A percentile compares a stretch with the other conserved stretches of the same genome.
Conservation (phyloP, 2,329 filamentous ascomycete species). For the Colletotrichum musae region DNA sequence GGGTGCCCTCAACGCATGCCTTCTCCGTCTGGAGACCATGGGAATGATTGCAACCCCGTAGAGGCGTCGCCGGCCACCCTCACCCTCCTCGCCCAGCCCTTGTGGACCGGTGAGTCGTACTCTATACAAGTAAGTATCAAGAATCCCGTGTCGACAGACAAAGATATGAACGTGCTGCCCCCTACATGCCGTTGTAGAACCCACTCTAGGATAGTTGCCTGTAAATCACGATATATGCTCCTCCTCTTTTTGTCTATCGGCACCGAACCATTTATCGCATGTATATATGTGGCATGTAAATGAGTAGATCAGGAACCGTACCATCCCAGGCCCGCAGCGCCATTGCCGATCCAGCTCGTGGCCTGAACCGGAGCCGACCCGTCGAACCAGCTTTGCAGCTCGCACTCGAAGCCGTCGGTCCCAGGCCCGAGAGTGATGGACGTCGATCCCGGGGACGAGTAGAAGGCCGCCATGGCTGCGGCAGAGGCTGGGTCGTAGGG, state of each 20-base stretch:
- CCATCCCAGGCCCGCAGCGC: constrained; percentile 36
- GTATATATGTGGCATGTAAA: not conserved
- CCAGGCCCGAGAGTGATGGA: constrained; percentile 49
- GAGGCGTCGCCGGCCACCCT: too few relatives aligned
- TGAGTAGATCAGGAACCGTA: constrained; percentile 13
- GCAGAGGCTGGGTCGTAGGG: constrained; percentile 44
- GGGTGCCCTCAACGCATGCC: not conserved
- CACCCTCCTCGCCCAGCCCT: not conserved
- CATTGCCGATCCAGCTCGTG: constrained; percentile 38
- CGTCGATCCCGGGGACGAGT: constrained; percentile 42
- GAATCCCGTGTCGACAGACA: not conserved
- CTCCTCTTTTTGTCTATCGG: not conserved
- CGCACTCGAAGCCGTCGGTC: constrained; percentile 62
- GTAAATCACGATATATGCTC: not conserved
- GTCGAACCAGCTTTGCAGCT: constrained; percentile 53
- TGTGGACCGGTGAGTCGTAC: not conserved
- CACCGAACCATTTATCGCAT: not conserved
- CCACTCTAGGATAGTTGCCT: constrained; percentile 8
- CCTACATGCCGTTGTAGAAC: constrained; percentile 12
- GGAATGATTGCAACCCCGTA: not conserved
- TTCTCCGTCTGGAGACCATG: too few relatives aligned
- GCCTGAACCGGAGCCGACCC: constrained; percentile 34
- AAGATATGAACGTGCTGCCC: not conserved
- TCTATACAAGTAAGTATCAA: not conserved
- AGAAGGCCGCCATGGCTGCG: constrained; percentile 28